Evolutionary conservation across 345 rosid species (phyloP).

Genomic region (Salix suchowensis): DNA sequence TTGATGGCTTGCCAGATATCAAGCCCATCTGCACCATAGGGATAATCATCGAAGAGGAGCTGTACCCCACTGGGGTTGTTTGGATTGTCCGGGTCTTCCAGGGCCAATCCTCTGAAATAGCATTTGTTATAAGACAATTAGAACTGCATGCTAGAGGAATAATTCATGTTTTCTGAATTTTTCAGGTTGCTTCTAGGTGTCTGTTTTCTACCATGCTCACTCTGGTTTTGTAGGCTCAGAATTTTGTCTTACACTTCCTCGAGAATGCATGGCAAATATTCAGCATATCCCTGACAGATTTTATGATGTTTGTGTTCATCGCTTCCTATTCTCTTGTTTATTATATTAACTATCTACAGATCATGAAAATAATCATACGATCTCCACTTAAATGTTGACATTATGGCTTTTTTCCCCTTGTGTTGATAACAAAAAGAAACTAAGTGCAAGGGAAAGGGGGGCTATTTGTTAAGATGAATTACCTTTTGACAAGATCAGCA

Average conservation of each 20-base stretch:
- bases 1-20: slow-evolving; percentile 51
- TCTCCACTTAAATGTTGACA: neutral
- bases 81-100: slow-evolving; percentile 29
- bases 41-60: slow-evolving; percentile 51
- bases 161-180: neutral
- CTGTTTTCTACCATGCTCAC: neutral
- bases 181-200: neutral
- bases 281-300: neutral
- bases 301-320: neutral
- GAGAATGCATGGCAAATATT: too few relatives aligned
- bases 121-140: neutral
- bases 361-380: neutral
- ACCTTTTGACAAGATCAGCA: slow-evolving; percentile 52
- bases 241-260: neutral
- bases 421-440: neutral
- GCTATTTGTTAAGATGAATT: neutral
- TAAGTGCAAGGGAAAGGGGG: neutral
- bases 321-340: neutral
- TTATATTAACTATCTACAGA: neutral
- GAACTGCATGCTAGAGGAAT: neutral
- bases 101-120: slow-evolving; percentile 46
- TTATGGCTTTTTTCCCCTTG: neutral
- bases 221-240: neutral
- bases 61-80: slow-evolving; percentile 35
- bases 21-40: slow-evolving; percentile 60